Percentiles rank a stretch among this genome's conserved stretches.
Conservation (phyloP, 371 early-diverging fungal genomes). For the Rhizopus delemar region DNA sequence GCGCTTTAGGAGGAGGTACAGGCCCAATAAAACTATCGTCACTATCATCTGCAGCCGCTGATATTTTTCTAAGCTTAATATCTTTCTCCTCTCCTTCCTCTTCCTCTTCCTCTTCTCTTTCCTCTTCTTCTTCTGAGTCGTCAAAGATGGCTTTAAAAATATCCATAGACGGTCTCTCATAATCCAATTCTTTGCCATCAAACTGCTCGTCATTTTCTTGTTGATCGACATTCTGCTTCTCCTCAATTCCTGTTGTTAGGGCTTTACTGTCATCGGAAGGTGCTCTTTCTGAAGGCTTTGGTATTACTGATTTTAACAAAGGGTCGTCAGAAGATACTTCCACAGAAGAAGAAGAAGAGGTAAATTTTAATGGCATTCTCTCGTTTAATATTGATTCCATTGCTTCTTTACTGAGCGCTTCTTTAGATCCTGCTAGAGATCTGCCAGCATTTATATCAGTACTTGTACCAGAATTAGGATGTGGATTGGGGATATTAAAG, state of each 20-base stretch:
- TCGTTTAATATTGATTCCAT: conserved; percentile 61
- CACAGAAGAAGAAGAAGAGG: neutral
- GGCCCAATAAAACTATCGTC: conserved; percentile 41
- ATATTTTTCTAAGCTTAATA: neutral
- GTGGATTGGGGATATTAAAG: conserved; percentile 80
- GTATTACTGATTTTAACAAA: conserved; percentile 36
- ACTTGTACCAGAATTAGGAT: conserved; percentile 55
- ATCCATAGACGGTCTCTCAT: conserved; percentile 79
- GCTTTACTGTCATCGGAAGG: conserved; percentile 59
- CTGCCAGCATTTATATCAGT: conserved; percentile 28
- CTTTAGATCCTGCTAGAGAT: conserved; percentile 42
- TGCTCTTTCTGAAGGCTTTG: conserved; percentile 45
- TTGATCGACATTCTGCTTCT: conserved; percentile 40
- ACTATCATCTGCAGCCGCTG: neutral
- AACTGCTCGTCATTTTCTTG: conserved; percentile 29
- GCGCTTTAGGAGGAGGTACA: conserved; percentile 28
- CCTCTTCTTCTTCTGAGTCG: conserved; percentile 62
- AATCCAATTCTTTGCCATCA: conserved; percentile 21
- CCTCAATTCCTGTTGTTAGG: conserved; percentile 54
- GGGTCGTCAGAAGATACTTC: conserved; percentile 30
- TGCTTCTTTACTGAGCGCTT: conserved; percentile 57
- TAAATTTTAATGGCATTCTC: conserved; percentile 21
- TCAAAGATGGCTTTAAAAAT: conserved; percentile 88
- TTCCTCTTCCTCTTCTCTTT: conserved; percentile 39
- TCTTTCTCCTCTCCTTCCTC: conserved; percentile 14